phyloP scores from a whole-genome alignment of 176 grass and related monocot genomes.

The Eragrostis nindensis region DNA sequence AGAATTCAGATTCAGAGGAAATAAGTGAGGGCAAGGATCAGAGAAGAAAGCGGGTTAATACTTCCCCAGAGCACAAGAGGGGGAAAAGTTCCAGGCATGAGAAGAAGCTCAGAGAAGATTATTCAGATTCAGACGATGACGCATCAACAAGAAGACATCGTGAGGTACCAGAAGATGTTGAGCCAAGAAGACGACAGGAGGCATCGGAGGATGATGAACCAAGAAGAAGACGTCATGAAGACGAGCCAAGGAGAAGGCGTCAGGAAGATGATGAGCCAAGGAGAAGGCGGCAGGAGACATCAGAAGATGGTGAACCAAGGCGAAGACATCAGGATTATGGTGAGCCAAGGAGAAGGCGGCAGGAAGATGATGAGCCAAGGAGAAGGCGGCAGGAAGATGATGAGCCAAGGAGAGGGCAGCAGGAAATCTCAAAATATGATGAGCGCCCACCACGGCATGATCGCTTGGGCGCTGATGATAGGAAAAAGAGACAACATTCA shows the following conservation, averaged over 20 bases:
- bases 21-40: slow-evolving; percentile 51
- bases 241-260: slow-evolving; percentile 34
- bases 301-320: slow-evolving; percentile 26
- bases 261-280: not conserved
- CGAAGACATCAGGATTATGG: not conserved
- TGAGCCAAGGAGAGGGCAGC: slow-evolving; percentile 15
- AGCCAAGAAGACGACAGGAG: slow-evolving; percentile 25
- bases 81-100: slow-evolving; percentile 56
- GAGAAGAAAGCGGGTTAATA: slow-evolving; percentile 45
- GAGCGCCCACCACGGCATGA: slow-evolving; percentile 40
- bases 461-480: slow-evolving; percentile 44
- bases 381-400: slow-evolving; percentile 30
- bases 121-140: slow-evolving; percentile 40
- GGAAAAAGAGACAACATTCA: slow-evolving; percentile 52
- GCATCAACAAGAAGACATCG: not conserved
- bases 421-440: slow-evolving; percentile 30
- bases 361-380: slow-evolving; percentile 14
- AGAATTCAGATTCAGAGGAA: slow-evolving; percentile 63
- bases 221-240: not conserved
- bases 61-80: slow-evolving; percentile 34
- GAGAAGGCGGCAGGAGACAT: not conserved
- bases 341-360: not conserved
- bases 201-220: slow-evolving; percentile 26
- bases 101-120: slow-evolving; percentile 52
- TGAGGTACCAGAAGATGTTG: not conserved